phyloP scores from a whole-genome alignment of 495 filamentous ascomycete genomes.

The Penicillium cataractarum region DNA sequence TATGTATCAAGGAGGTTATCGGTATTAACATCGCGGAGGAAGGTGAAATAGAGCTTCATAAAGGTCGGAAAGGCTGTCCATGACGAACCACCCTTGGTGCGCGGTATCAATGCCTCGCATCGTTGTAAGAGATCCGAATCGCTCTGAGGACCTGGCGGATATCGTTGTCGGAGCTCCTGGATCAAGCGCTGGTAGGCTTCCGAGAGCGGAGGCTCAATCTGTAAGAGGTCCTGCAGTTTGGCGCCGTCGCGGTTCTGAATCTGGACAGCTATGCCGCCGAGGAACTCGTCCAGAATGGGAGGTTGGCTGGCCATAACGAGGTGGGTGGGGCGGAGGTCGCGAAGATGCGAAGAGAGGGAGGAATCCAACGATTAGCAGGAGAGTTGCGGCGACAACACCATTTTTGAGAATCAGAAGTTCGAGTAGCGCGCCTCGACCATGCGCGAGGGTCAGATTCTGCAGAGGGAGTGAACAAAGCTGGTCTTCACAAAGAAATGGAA shows the following conservation, averaged over 20 bases:
- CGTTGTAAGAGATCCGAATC: constrained; percentile 61
- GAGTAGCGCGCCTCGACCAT: neutral
- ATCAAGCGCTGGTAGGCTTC: constrained; percentile 70
- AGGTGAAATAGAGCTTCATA: constrained; percentile 76
- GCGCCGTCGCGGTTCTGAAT: constrained; percentile 57
- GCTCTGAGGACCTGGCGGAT: constrained; percentile 50
- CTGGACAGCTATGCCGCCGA: constrained; percentile 55
- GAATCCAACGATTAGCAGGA: neutral
- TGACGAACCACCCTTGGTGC: constrained; percentile 60
- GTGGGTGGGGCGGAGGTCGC: neutral
- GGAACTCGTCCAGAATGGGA: constrained; percentile 58
- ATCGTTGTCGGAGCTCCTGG: constrained; percentile 62
- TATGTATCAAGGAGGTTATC: constrained; percentile 76
- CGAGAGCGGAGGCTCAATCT: constrained; percentile 66
- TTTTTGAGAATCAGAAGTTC: neutral
- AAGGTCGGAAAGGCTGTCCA: constrained; percentile 79
- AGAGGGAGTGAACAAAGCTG: neutral
- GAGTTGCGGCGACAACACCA: neutral
- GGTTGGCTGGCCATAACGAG: constrained; percentile 38
- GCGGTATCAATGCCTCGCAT: constrained; percentile 60
- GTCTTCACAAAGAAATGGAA: neutral
- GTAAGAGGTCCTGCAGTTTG: constrained; percentile 59
- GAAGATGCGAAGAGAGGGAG: neutral
- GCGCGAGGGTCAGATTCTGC: neutral
- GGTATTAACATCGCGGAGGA: constrained; percentile 76